phyloP scores from a whole-genome alignment of 371 early-diverging fungal genomes.

The Nematocida displodere region DNA sequence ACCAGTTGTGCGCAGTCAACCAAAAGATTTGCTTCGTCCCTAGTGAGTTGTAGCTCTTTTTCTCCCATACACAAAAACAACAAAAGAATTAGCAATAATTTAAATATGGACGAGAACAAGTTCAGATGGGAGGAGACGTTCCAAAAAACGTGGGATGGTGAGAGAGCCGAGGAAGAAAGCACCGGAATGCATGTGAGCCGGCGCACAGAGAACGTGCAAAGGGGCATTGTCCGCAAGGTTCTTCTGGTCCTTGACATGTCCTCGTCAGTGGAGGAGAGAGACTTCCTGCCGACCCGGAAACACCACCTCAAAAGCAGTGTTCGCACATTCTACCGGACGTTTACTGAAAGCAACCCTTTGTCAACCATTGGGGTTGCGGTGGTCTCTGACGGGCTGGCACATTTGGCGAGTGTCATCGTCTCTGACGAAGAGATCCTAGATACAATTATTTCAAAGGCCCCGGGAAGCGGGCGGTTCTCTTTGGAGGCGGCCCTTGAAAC shows the following conservation, averaged over 20 bases:
- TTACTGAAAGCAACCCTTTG: conserved; percentile 41
- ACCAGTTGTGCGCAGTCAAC: conserved; percentile 33
- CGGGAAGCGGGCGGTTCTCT: conserved; percentile 34
- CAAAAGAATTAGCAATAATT: conserved; percentile 37
- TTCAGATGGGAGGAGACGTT: conserved; percentile 47
- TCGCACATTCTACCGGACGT: conserved; percentile 13
- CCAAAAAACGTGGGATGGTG: conserved; percentile 41
- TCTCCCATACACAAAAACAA: conserved; percentile 46
- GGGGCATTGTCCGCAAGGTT: conserved; percentile 29
- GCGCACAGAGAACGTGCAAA: conserved; percentile 31
- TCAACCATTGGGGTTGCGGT: conserved; percentile 34
- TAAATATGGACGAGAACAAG: conserved; percentile 13
- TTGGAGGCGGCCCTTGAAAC: conserved; percentile 24
- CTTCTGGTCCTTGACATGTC: conserved; percentile 47
- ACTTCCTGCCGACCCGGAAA: conserved; percentile 36
- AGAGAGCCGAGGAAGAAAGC: background rate
- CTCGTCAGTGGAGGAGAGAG: conserved; percentile 29
- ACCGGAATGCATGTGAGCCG: conserved; percentile 1
- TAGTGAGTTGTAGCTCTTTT: conserved; percentile 19
- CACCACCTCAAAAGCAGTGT: conserved; percentile 26
- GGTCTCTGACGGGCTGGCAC: conserved; percentile 17
- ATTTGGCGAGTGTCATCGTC: conserved; percentile 18
- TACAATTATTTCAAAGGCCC: background rate
- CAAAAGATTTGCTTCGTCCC: conserved; percentile 6
- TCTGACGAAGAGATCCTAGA: conserved; percentile 24